Conservation (phyloP, 2,329 filamentous ascomycete genomes). For the Fusarium sp. region DNA sequence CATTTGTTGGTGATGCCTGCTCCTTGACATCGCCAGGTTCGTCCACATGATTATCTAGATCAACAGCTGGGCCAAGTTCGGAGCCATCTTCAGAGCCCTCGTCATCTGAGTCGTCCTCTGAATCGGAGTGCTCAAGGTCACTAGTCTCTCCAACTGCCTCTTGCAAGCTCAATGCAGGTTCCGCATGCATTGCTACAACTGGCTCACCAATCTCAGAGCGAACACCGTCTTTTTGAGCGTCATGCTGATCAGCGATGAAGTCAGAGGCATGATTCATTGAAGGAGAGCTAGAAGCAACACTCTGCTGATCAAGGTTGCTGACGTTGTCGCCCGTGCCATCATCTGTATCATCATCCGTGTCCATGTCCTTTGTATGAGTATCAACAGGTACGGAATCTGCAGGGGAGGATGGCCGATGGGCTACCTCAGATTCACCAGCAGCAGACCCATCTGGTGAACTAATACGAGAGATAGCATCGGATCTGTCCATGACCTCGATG, state of each 20-base stretch:
- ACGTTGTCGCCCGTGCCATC: slow-evolving; percentile 2
- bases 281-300: slow-evolving; percentile 1
- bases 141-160: slow-evolving; percentile 4
- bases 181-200: background rate
- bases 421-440: background rate
- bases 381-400: background rate
- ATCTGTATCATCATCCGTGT: slow-evolving; percentile 7
- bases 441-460: slow-evolving; percentile 15
- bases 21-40: slow-evolving; percentile 1
- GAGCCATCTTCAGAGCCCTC: background rate
- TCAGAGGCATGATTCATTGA: slow-evolving; percentile 3
- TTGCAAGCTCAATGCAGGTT: background rate
- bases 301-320: slow-evolving; percentile 1
- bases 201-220: background rate
- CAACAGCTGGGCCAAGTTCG: background rate
- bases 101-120: slow-evolving; percentile 19
- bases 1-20: background rate
- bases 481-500: background rate
- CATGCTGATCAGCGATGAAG: background rate
- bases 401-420: slow-evolving; percentile 2
- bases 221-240: slow-evolving; percentile 5
- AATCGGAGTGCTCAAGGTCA: slow-evolving; percentile 2
- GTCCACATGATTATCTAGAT: background rate
- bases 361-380: background rate
- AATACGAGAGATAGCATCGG: background rate